Base-by-base conservation (phyloP, 2,329 filamentous ascomycete species). In the Aspergillus sp. region DNA sequence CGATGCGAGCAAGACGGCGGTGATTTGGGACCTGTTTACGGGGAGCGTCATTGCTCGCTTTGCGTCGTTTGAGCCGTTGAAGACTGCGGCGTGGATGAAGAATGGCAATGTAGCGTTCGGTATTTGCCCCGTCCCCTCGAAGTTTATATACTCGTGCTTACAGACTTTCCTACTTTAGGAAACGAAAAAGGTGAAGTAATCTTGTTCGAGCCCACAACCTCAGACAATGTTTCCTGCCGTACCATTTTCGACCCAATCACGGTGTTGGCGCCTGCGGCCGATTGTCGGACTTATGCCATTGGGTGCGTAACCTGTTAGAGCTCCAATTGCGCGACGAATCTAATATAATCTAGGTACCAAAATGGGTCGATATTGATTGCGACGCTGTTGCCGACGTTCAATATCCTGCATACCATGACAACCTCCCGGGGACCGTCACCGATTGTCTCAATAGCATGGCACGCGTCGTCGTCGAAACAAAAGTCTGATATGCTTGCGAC, bases 401-500 rank as follows among this genome's bases (percentile, higher is more conserved):
- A 90, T 3, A 96, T 98, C 63, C 76, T 98, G 49, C 93, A 99
- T 75, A 97, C 93, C 50, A 80, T 99, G 62, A 93, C 89, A 48
- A 96, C 91, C 0, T 89, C 89, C 0, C 83, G 91, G 66, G 85
- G 86, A 2, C 93, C 95, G 1, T 97, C 93, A 1, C 89, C 91
- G 2, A 92, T 99, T 50, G 87, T 93, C 4, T 90, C 87, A 8
- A 78, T 99, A 18, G 86, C 91, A 57, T 99, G 95, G 95, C 95
- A 99, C 80, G 93, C 93, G 38, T 97, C 95, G 0, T 97, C 95
- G 0, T 89, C 93, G 0, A 91, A 93, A 64, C 93, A 97, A 74
- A 97, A 96, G 76, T 96, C 95, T 1, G 93, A 98, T 69, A 99
- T 99, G 95, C 80, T 99, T 67, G 93, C 93, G 1, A 90, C 92